Evolutionary conservation across 2,329 filamentous ascomycete species (phyloP).

Genomic region (Paecilomyces dactylethromorphus): DNA sequence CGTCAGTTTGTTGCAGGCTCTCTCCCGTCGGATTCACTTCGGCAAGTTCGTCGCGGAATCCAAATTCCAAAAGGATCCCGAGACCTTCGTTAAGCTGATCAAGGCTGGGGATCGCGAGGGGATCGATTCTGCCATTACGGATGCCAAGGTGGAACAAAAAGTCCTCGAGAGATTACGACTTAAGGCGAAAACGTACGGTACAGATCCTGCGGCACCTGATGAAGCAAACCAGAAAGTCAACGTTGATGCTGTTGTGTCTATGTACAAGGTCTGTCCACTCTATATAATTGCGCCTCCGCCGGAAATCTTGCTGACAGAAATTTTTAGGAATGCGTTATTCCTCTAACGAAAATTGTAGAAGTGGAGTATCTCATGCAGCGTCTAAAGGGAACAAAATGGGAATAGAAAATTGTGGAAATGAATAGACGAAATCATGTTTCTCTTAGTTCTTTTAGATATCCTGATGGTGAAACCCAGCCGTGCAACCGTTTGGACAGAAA

Average conservation of each 20-base stretch:
- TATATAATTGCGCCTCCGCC: not conserved
- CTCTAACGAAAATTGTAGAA: conserved; percentile 95
- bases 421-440: conserved; percentile 5
- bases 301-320: not conserved
- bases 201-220: conserved; percentile 63
- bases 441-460: conserved; percentile 1
- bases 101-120: conserved; percentile 69
- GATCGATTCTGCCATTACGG: conserved; percentile 86
- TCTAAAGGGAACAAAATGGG: conserved; percentile 52
- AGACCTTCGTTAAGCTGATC: conserved; percentile 76
- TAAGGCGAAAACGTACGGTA: conserved; percentile 92
- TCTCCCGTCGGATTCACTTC: conserved; percentile 90
- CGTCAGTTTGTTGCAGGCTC: conserved; percentile 79
- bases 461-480: conserved; percentile 4
- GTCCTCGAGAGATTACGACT: conserved; percentile 78
- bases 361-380: conserved; percentile 98
- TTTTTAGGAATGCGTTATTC: conserved; percentile 69
- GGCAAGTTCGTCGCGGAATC: conserved; percentile 97
- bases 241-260: conserved; percentile 79
- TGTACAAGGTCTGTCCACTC: conserved; percentile 57
- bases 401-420: conserved; percentile 18
- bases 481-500: conserved; percentile 12
- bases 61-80: conserved; percentile 80
- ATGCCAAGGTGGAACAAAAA: conserved; percentile 80
- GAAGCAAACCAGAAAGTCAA: conserved; percentile 65